A percentile compares a stretch with the other conserved stretches of the same genome.
Conservation (phyloP, 345 rosid species). For the Syzygium jambos region DNA sequence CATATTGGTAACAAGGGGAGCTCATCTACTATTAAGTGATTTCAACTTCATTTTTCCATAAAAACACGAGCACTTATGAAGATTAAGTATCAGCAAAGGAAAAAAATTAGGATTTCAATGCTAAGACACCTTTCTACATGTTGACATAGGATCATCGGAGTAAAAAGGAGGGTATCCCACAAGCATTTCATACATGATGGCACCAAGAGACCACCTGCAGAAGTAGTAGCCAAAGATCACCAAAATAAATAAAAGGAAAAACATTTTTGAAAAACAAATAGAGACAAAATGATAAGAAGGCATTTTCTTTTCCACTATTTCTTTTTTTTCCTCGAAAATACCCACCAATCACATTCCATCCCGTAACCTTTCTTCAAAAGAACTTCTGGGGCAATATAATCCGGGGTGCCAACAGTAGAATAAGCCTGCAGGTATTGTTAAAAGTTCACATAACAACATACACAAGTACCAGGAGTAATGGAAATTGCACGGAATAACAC, state of each 20-base stretch:
- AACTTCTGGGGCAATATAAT: constrained; percentile 96
- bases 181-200: constrained; percentile 99
- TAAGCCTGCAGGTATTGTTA: constrained; percentile 60
- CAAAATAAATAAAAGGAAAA: background rate
- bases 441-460: background rate
- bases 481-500: background rate
- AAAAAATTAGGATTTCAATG: background rate
- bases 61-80: background rate
- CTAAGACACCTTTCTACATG: constrained; percentile 82
- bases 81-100: background rate
- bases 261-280: background rate
- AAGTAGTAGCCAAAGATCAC: constrained; percentile 2
- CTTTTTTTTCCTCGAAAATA: background rate
- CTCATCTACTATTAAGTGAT: background rate
- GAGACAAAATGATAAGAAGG: background rate
- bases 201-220: constrained; percentile 98
- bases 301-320: constrained; percentile 1
- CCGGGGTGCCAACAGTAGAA: constrained; percentile 98
- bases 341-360: constrained; percentile 98
- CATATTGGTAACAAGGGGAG: background rate
- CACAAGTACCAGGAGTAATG: background rate
- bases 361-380: constrained; percentile 94
- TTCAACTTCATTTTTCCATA: background rate
- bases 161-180: constrained; percentile 99
- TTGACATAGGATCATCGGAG: constrained; percentile 97